A percentile compares a stretch with the other conserved stretches of the same genome.
These are phyloP conservation scores for Dissophora ornata DNA, from an alignment of 192 early-diverging fungal genomes.

Conservation along the genomic window DNA sequence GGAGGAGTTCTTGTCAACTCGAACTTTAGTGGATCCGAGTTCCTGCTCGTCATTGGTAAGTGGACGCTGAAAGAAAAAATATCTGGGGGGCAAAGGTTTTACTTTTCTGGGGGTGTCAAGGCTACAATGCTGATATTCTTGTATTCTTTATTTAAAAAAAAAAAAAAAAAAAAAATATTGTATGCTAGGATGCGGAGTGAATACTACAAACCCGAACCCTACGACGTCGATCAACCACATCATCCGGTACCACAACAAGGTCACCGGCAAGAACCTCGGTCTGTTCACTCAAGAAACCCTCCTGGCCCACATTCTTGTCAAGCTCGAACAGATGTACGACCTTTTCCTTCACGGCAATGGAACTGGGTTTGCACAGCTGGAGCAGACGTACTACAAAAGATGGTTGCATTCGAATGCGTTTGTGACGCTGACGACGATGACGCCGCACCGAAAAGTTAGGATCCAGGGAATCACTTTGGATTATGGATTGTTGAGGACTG, in stretches of 20 bases:
- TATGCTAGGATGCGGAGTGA: conserved; percentile 82
- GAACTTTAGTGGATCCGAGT: conserved; percentile 75
- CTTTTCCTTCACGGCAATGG: conserved; percentile 69
- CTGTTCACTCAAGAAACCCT: conserved; percentile 75
- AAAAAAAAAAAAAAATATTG: neutral
- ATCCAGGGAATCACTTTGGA: conserved; percentile 83
- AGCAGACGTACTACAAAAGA: conserved; percentile 80
- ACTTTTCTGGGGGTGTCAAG: too few species aligned
- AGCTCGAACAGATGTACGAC: conserved; percentile 82
- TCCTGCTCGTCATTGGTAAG: conserved; percentile 85
- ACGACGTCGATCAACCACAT: conserved; percentile 90
- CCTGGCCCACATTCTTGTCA: conserved; percentile 72
- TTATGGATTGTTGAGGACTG: conserved; percentile 80
- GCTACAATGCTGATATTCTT: too few species aligned
- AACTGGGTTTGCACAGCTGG: conserved; percentile 76
- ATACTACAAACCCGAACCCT: conserved; percentile 85
- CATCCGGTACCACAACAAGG: conserved; percentile 68
- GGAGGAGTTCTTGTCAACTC: conserved; percentile 93
- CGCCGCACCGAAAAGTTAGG: conserved; percentile 54
- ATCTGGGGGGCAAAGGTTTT: too few species aligned
- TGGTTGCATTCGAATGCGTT: conserved; percentile 85
- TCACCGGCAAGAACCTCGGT: conserved; percentile 57
- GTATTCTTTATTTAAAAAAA: too few species aligned
- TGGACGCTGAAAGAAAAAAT: too few species aligned
- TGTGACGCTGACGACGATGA: conserved; percentile 41